Evolutionary conservation across 352 stramenopile genomes (phyloP).

Genomic region (Phytophthora europaea): DNA sequence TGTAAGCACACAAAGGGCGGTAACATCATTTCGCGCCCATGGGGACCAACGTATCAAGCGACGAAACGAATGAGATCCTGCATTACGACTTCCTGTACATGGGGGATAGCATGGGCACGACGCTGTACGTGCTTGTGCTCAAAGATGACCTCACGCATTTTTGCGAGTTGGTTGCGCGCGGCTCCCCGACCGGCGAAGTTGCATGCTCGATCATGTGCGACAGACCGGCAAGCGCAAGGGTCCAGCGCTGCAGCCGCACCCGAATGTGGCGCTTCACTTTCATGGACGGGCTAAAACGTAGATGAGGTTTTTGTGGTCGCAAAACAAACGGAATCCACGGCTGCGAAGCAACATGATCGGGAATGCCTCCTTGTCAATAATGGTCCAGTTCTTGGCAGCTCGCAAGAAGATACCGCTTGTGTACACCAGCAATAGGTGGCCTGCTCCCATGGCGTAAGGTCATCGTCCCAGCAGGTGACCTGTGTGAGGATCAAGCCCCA

Average conservation of each 20-base stretch:
- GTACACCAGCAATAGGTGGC: not conserved
- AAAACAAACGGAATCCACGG: not conserved
- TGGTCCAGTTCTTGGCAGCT: not conserved
- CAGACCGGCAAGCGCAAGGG: not conserved
- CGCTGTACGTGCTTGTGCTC: not conserved
- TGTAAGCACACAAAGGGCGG: not conserved
- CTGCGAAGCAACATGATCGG: not conserved
- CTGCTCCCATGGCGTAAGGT: not conserved
- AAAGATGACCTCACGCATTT: not conserved
- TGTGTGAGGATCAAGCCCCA: not conserved
- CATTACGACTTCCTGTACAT: slow-evolving; percentile 15
- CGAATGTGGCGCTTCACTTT: not conserved
- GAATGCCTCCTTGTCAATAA: no score
- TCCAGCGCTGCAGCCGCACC: not conserved
- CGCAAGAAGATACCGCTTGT: not conserved
- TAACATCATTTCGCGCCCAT: not conserved
- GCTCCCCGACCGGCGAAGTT: not conserved
- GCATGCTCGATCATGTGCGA: not conserved
- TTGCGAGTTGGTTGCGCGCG: not conserved
- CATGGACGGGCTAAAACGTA: not conserved
- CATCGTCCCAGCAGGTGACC: not conserved
- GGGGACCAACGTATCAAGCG: not conserved
- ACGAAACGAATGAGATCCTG: not conserved
- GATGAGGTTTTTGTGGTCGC: not conserved
- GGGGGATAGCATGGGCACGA: not conserved